Base-by-base conservation (phyloP, 768 basidiomycete species). In the Termitomyces sp. region DNA sequence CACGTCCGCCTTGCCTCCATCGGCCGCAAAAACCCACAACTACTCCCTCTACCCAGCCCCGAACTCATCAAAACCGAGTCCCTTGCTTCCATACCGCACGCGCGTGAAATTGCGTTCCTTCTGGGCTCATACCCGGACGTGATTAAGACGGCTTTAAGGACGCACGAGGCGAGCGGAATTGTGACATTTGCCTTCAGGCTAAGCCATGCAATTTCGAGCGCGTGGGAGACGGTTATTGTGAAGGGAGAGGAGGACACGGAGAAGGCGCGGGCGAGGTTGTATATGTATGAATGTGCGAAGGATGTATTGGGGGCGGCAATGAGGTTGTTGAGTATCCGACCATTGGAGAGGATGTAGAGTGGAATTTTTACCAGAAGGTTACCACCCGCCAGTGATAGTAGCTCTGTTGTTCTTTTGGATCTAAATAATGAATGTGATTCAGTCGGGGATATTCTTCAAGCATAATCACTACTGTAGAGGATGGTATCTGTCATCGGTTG, bases 1-100 rank as follows among this genome's bases (percentile, higher is more conserved):
- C 95, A 97, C 73, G 94, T 94, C 63, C 91, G 95, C 19, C 78
- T 98, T 30, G 82, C 88, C 7, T 97, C 94, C 1, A 88, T 98
- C 67, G 85, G 84, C 62, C 91, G 94, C 55, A 95, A 96, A 72
- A 94, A 95, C 72, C 91, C 92, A 2, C 81, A 90, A 56, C 85
- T 95, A 30, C 73, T 91, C 40, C 87, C 93, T 19, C 84, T 92
- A 10, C 89, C 90, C 0, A 70, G 80, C 0, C 81, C 83, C 9
- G 74, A 82, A n/a, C 70, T 85, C 60, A 88, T 96, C 69, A 75
- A 87, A 64, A 82, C 83, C 8, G 72, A 76, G 1, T 76, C 82
- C n/a, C 85, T 97, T 52, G 73, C 78, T 8, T 79, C 86, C 54
- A 86, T 87, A 17, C 63, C 74, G 10, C 86, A 91, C 44, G 89